phyloP scores from a whole-genome alignment of 1,284 basidiomycete genomes.

The Moesziomyces aphidis region DNA sequence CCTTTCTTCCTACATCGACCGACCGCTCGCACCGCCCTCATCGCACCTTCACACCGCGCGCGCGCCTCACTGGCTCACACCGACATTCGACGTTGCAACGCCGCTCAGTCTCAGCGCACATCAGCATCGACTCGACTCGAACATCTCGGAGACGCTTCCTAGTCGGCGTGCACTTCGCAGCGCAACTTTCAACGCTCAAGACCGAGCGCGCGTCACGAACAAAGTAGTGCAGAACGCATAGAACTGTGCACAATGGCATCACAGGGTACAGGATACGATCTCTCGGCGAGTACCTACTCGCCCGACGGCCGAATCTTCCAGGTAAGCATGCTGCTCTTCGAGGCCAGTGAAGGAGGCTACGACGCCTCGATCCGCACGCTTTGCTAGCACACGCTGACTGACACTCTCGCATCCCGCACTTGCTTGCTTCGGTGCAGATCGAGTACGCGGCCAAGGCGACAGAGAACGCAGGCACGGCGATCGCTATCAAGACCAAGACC shows the following conservation, averaged over 20 bases:
- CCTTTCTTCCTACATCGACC: neutral
- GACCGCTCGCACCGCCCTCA: no score
- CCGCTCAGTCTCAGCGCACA: no score
- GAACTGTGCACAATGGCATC: constrained; percentile 79
- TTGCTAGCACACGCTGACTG: neutral
- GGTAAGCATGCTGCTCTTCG: constrained; percentile 22
- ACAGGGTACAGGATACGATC: constrained; percentile 97
- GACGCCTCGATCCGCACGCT: neutral
- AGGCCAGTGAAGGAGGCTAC: neutral
- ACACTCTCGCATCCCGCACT: neutral
- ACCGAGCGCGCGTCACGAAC: no score
- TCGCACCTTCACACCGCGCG: no score
- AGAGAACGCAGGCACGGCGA: constrained; percentile 86
- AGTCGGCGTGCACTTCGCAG: no score
- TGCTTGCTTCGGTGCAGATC: constrained; percentile 71
- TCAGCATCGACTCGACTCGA: no score
- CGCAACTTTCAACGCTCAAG: neutral
- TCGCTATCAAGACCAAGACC: constrained; percentile 88
- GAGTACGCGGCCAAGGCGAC: constrained; percentile 99
- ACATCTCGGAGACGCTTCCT: no score
- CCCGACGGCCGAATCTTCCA: constrained; percentile 99
- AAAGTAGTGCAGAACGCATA: neutral
- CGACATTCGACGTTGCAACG: no score
- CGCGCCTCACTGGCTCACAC: no score
- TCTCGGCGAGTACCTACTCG: constrained; percentile 97